Conservation (phyloP, 495 filamentous ascomycete genomes). For the Letharia columbiana region DNA sequence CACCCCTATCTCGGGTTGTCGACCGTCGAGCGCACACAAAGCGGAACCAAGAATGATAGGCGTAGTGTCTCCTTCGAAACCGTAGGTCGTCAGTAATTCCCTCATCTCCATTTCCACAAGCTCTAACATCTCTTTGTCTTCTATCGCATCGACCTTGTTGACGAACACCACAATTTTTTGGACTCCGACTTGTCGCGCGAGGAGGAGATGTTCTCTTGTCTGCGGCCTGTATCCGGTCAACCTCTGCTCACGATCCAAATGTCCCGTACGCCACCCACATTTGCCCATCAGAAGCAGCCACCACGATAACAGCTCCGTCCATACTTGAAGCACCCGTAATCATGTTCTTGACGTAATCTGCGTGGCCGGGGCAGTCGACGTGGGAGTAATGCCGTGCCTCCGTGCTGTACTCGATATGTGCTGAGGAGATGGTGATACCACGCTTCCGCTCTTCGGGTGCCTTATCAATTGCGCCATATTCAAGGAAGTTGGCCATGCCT, state of each 20-base stretch:
- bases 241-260: background rate
- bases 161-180: constrained; percentile 98
- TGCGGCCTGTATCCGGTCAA: constrained; percentile 58
- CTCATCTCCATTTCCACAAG: constrained; percentile 99
- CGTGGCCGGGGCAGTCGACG: constrained; percentile 99
- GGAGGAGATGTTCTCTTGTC: constrained; percentile 94
- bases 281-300: constrained; percentile 96
- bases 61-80: constrained; percentile 96
- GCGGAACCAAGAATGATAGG: constrained; percentile 95
- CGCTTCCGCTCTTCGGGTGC: constrained; percentile 98
- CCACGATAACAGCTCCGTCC: constrained; percentile 97
- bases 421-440: constrained; percentile 98
- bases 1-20: constrained; percentile 77
- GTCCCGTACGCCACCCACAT: constrained; percentile 49
- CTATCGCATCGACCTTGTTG: constrained; percentile 95
- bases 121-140: constrained; percentile 98
- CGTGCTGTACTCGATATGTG: constrained; percentile 96
- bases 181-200: constrained; percentile 95
- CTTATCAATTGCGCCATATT: constrained; percentile 97
- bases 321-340: constrained; percentile 96
- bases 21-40: constrained; percentile 85
- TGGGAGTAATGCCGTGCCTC: constrained; percentile 91
- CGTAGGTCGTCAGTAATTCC: constrained; percentile 82
- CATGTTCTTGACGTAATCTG: constrained; percentile 99
- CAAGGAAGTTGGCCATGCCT: constrained; percentile 85